phyloP scores from a whole-genome alignment of 2,329 filamentous ascomycete genomes.

The Chalaropsis thielavioides region DNA sequence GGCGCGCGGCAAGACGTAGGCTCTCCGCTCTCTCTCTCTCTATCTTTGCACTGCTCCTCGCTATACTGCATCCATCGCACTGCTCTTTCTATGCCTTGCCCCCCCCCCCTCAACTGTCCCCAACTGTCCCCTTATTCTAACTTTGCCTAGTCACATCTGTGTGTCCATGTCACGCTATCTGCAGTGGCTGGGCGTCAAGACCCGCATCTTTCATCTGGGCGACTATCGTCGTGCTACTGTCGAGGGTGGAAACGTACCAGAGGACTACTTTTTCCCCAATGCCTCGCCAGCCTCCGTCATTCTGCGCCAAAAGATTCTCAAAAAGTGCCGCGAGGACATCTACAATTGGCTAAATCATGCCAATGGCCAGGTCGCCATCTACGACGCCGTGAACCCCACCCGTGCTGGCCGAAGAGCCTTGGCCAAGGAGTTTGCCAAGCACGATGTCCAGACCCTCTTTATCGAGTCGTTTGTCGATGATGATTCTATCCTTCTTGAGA shows the following conservation, averaged over 20 bases:
- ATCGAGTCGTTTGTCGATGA: conserved; percentile 94
- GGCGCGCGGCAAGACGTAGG: conserved; percentile 80
- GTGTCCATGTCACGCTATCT: conserved; percentile 91
- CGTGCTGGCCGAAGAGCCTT: conserved; percentile 67
- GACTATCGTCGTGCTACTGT: conserved; percentile 91
- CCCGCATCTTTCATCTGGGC: conserved; percentile 89
- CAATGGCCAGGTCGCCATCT: conserved; percentile 95
- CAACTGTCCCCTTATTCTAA: neutral
- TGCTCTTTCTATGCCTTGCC: neutral
- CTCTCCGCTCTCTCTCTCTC: neutral
- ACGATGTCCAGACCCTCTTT: conserved; percentile 92
- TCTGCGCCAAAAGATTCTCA: conserved; percentile 88
- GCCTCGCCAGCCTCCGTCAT: conserved; percentile 87
- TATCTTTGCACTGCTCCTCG: too few species aligned
- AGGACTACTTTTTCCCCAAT: conserved; percentile 96
- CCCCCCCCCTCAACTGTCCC: too few species aligned
- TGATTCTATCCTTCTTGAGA: conserved; percentile 85
- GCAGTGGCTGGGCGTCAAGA: conserved; percentile 95
- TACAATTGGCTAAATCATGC: conserved; percentile 93
- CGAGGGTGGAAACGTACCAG: conserved; percentile 68
- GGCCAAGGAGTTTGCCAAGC: conserved; percentile 94
- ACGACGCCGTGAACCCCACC: conserved; percentile 92
- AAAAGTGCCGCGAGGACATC: conserved; percentile 94
- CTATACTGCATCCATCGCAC: too few species aligned
- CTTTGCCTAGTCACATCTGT: conserved; percentile 61